Conservation (phyloP, 805 yeast genomes). For the Danielia oregonensis region DNA sequence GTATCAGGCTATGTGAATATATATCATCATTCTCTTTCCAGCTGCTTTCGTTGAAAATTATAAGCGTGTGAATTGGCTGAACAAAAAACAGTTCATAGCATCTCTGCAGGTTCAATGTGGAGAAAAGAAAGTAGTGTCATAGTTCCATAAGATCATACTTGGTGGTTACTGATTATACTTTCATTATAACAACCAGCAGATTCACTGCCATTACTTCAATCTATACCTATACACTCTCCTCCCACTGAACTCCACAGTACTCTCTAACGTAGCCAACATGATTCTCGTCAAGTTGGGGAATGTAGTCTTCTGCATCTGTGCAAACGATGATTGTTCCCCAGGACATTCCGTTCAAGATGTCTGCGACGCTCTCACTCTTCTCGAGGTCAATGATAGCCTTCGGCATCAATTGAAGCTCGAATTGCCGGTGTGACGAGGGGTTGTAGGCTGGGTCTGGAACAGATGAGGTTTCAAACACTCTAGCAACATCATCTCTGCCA, state of each 20-base stretch:
- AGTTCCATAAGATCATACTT: too few relatives aligned
- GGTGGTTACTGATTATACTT: too few relatives aligned
- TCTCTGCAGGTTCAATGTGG: too few relatives aligned
- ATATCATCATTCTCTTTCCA: too few relatives aligned
- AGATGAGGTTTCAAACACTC: conserved; percentile 33
- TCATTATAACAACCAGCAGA: too few relatives aligned
- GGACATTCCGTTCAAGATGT: conserved; percentile 78
- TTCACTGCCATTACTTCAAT: not conserved
- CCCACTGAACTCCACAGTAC: conserved; percentile 88
- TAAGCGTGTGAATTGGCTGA: too few relatives aligned
- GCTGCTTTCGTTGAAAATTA: too few relatives aligned
- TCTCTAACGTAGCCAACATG: conserved; percentile 81
- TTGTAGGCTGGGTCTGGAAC: conserved; percentile 62
- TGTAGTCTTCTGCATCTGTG: conserved; percentile 66
- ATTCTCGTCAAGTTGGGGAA: conserved; percentile 53
- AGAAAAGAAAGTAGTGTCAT: too few relatives aligned
- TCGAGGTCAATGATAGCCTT: conserved; percentile 84
- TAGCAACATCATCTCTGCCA: conserved; percentile 52
- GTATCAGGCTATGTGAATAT: too few relatives aligned
- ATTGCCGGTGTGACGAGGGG: conserved; percentile 56
- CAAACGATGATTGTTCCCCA: conserved; percentile 94
- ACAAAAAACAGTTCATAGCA: too few relatives aligned
- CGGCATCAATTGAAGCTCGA: conserved; percentile 94
- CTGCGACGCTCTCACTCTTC: conserved; percentile 23
- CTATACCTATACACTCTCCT: conserved; percentile 29